Percentiles rank a stretch among this genome's conserved stretches.
Conservation (phyloP, 306 rosid genomes). For the Prosopis cineraria region DNA sequence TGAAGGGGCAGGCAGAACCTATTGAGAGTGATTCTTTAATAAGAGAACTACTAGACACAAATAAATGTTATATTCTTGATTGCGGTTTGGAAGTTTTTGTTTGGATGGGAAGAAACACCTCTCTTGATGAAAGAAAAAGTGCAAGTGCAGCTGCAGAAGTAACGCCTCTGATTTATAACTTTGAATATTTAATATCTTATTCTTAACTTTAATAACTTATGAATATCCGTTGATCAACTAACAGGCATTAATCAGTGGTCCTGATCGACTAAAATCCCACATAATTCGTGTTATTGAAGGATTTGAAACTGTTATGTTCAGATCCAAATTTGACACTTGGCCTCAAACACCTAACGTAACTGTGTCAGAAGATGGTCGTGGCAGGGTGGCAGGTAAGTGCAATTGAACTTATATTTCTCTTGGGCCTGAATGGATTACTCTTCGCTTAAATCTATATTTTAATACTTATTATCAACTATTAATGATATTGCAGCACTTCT, state of each 20-base stretch:
- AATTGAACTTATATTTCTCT: slow-evolving; percentile 29
- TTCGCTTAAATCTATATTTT: slow-evolving; percentile 20
- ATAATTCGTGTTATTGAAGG: slow-evolving; percentile 92
- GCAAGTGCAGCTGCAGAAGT: slow-evolving; percentile 89
- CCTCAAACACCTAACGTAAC: slow-evolving; percentile 64
- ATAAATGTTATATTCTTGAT: slow-evolving; percentile 84
- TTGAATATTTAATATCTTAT: slow-evolving; percentile 23
- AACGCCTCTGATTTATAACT: slow-evolving; percentile 40
- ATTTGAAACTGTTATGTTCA: slow-evolving; percentile 91
- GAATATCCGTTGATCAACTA: slow-evolving; percentile 34
- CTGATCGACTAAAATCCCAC: slow-evolving; percentile 66
- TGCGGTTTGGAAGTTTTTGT: slow-evolving; percentile 84
- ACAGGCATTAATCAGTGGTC: slow-evolving; percentile 64
- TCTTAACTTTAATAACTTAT: slow-evolving; percentile 35
- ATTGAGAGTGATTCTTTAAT: slow-evolving; percentile 67
- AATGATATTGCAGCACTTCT: slow-evolving; percentile 73
- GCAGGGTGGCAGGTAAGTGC: slow-evolving; percentile 98
- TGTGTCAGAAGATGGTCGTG: slow-evolving; percentile 91
- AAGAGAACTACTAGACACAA: slow-evolving; percentile 75
- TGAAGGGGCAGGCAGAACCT: slow-evolving; percentile 72
- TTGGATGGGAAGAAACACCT: slow-evolving; percentile 92
- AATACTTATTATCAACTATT: background rate
- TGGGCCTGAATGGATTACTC: slow-evolving; percentile 29
- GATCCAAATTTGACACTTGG: slow-evolving; percentile 89
- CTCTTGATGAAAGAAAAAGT: slow-evolving; percentile 85